These are phyloP conservation scores for Priceomyces carsonii DNA, from an alignment of 805 yeast genomes.

Conservation along the genomic window DNA sequence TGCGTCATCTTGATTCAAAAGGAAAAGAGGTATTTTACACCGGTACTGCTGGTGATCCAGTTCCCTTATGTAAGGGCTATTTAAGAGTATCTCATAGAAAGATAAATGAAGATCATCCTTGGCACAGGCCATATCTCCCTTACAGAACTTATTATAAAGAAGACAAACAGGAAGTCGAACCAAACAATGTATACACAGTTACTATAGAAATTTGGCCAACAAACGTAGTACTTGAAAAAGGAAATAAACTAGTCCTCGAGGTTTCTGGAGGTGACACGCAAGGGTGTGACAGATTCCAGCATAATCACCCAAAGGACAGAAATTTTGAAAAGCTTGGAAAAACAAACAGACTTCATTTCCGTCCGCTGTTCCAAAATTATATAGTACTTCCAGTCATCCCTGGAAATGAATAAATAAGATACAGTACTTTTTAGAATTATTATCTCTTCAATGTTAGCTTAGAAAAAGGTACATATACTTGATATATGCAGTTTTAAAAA, in stretches of 20 bases:
- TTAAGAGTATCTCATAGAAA: slow-evolving; percentile 3
- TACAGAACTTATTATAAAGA: slow-evolving; percentile 1
- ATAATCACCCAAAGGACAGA: slow-evolving; percentile 3
- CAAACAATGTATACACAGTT: slow-evolving; percentile 1
- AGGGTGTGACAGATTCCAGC: slow-evolving; percentile 5
- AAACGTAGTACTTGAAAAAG: slow-evolving; percentile 4
- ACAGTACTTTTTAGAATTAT: too few relatives aligned
- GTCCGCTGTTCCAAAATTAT: not conserved
- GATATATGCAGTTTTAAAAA: too few relatives aligned
- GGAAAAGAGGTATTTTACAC: slow-evolving; percentile 1
- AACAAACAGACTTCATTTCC: not conserved
- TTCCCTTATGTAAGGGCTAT: slow-evolving; percentile 4
- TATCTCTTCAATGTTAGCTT: too few relatives aligned
- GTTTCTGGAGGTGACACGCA: slow-evolving; percentile 5
- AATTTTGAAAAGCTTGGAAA: slow-evolving; percentile 2
- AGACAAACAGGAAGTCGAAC: slow-evolving; percentile 1
- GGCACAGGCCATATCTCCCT: slow-evolving; percentile 2
- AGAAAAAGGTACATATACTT: too few relatives aligned
- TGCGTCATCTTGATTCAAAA: slow-evolving; percentile 1
- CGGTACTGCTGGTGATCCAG: slow-evolving; percentile 5
- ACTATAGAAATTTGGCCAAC: slow-evolving; percentile 4
- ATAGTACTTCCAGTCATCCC: not conserved
- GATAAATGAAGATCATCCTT: slow-evolving; percentile 2
- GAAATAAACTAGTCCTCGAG: slow-evolving; percentile 5
- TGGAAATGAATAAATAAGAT: not conserved